Conservation (phyloP, 179 eudicot species). For the Camellia oleifera region DNA sequence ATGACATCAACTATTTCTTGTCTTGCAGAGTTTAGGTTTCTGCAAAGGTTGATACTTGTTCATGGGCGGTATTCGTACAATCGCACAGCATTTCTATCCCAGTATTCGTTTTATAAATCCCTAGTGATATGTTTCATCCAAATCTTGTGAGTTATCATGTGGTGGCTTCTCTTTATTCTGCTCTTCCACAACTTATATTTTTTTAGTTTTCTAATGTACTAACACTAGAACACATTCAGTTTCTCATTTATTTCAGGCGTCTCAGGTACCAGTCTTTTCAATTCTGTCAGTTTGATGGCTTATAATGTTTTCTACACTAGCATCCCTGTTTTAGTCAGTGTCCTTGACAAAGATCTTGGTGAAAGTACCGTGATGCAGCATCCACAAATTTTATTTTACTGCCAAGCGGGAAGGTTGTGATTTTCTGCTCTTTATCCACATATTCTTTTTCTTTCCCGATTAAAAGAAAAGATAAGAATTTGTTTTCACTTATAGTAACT, state of each 20-base stretch:
- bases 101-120: constrained; percentile 95
- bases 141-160: constrained; percentile 65
- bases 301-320: constrained; percentile 98
- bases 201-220: constrained; percentile 23
- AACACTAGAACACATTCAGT: constrained; percentile 49
- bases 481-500: neutral
- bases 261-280: constrained; percentile 97
- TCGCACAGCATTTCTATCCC: constrained; percentile 94
- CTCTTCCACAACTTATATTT: neutral
- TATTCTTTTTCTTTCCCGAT: neutral
- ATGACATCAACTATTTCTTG: constrained; percentile 1
- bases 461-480: neutral
- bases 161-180: neutral
- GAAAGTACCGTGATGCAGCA: constrained; percentile 96
- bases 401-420: constrained; percentile 90
- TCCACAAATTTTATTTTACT: constrained; percentile 95
- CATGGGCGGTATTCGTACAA: constrained; percentile 98
- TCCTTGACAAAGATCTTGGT: constrained; percentile 93
- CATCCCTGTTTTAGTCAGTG: constrained; percentile 86
- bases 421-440: neutral
- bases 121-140: constrained; percentile 92
- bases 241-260: constrained; percentile 98
- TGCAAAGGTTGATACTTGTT: constrained; percentile 90
- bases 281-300: constrained; percentile 98
- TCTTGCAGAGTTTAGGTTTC: constrained; percentile 84